These are phyloP conservation scores for Cinnamomum micranthum DNA, from an alignment of 164 flowering plant genomes.

Conservation along the genomic window DNA sequence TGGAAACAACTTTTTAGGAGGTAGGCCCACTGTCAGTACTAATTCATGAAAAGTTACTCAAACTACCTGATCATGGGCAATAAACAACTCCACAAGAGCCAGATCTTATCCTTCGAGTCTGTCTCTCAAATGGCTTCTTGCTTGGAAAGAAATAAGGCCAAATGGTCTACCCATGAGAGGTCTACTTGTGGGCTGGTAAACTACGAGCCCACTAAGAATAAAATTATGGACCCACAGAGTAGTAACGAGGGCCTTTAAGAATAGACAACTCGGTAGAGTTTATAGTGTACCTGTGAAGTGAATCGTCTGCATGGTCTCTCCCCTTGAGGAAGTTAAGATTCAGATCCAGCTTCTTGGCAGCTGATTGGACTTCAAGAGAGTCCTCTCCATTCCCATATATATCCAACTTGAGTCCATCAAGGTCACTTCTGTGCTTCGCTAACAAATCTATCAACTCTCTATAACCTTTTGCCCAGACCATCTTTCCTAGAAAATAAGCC, in stretches of 20 bases:
- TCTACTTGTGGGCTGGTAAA: too few species aligned
- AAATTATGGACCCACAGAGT: too few species aligned
- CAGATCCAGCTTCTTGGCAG: slow-evolving; percentile 67
- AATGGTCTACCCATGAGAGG: too few species aligned
- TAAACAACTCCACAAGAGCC: too few species aligned
- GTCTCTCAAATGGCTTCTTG: too few species aligned
- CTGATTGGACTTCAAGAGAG: slow-evolving; percentile 77
- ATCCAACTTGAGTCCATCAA: slow-evolving; percentile 81
- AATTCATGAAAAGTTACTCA: too few species aligned
- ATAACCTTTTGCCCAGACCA: slow-evolving; percentile 99
- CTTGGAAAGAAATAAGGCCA: too few species aligned
- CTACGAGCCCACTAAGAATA: too few species aligned
- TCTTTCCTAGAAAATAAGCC: slow-evolving; percentile 94
- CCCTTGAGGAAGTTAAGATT: slow-evolving; percentile 82
- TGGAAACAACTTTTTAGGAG: too few species aligned
- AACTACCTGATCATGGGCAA: too few species aligned
- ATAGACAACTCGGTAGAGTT: not conserved
- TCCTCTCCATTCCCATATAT: slow-evolving; percentile 98
- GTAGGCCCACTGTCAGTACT: too few species aligned
- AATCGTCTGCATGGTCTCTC: slow-evolving; percentile 96
- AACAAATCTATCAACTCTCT: slow-evolving; percentile 82
- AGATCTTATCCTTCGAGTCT: too few species aligned
- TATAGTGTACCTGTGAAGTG: slow-evolving; percentile 73
- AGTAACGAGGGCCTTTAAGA: not conserved
- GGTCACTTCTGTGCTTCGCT: slow-evolving; percentile 69